Evolutionary conservation across 2,329 filamentous ascomycete species (phyloP), one percentile per base, ranked within the genome.

Genomic region (Diaporthe sp.): DNA sequence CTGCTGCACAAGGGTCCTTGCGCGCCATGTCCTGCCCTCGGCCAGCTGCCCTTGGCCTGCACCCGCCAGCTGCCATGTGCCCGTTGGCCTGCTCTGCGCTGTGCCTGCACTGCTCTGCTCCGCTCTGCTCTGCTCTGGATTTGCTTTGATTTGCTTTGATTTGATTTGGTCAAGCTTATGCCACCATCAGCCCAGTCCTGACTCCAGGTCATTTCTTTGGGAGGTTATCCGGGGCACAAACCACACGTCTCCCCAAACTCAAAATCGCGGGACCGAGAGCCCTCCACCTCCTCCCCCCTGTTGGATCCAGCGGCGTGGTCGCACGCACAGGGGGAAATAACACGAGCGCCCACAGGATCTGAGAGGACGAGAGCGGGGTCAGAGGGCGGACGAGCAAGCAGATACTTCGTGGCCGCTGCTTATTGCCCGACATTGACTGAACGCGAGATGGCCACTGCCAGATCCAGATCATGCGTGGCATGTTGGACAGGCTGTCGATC

Each of bases 141-240:
- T n/a, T n/a, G 42, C 44, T 37, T 66, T 61, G 55, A 61, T 61
- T 61, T 71, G 32, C 58, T 37, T 27, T 30, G 25, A 51, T 56
- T 70, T 55, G 66, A 70, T 58, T 51, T 30, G 51, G 42, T 71
- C 55, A 59, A 37, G 53, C 42, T 61, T 71, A 61, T 71, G 42
- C 55, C 13, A 71, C 39, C 25, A 58, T 70, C 69, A 58, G 69
- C 69, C 69, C 68, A 56, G 68, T 70, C 22, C 51, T 70, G 63
- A 66, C 68, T 47, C 55, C 42, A 30, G 35, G 4, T 44, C 68
- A 61, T 58, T 51, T 63, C 69, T 71, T 71, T 59, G 69, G 69
- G 69, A 42, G 42, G 47, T 71, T 56, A 37, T 42, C 69, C 58
- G 69, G 69, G 44, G 69, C 55, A 44, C 44, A 66, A 66, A 66